Evolutionary conservation across 306 rosid genomes (phyloP).

Genomic region (Acacia acuminata): DNA sequence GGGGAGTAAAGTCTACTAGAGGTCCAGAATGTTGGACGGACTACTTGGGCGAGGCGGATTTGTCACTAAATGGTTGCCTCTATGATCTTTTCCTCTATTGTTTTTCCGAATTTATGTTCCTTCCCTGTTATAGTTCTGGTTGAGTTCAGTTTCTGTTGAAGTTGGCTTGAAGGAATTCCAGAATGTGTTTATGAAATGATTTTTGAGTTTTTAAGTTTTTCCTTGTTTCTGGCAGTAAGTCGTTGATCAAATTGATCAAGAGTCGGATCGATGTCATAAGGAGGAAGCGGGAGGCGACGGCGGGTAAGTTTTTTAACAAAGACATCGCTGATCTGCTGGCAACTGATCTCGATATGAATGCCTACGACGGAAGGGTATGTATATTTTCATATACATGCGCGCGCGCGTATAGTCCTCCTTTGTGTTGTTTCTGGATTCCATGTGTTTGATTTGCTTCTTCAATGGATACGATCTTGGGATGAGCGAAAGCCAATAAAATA

Average conservation of each 20-base stretch:
- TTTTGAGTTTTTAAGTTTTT: background rate
- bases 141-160: background rate
- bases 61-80: slow-evolving; percentile 67
- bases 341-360: too few species aligned
- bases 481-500: too few species aligned
- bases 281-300: slow-evolving; percentile 88
- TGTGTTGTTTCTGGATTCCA: slow-evolving; percentile 12
- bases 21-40: slow-evolving; percentile 73
- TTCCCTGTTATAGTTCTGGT: background rate
- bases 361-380: too few species aligned
- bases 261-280: slow-evolving; percentile 79
- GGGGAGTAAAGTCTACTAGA: background rate
- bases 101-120: background rate
- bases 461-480: slow-evolving; percentile 10
- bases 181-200: slow-evolving; percentile 14
- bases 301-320: slow-evolving; percentile 77
- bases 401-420: too few species aligned
- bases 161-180: background rate
- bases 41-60: slow-evolving; percentile 72
- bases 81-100: background rate
- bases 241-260: slow-evolving; percentile 76
- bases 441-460: slow-evolving; percentile 4
- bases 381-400: too few species aligned
- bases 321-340: slow-evolving; percentile 90
- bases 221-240: slow-evolving; percentile 54